Percentiles rank a stretch among this genome's conserved stretches.
phyloP scores from a whole-genome alignment of 208 protist genomes.

The Borovskyia barvae region DNA sequence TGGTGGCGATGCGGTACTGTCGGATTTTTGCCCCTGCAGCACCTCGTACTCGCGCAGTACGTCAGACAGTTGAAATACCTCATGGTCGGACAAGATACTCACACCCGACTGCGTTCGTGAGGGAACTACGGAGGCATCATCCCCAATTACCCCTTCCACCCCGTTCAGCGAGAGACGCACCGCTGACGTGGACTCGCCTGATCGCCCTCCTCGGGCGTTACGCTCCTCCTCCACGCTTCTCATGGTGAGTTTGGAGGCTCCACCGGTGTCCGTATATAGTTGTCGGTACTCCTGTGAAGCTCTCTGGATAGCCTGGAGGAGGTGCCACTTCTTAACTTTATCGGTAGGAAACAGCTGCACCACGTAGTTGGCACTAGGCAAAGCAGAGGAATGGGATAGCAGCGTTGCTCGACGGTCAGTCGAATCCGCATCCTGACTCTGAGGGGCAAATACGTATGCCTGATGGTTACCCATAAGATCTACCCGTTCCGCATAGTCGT shows the following conservation, averaged over 20 bases:
- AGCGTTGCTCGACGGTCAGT: not conserved
- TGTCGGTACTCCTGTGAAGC: constrained; percentile 26
- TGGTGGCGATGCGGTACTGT: too few species aligned
- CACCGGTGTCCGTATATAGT: constrained; percentile 2
- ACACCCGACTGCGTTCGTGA: constrained; percentile 8
- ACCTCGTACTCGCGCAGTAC: constrained; percentile 42
- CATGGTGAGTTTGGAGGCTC: too few species aligned
- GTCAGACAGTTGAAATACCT: constrained; percentile 58
- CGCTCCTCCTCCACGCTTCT: too few species aligned
- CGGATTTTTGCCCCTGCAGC: too few species aligned
- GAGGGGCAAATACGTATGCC: constrained; percentile 17
- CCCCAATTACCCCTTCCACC: not conserved
- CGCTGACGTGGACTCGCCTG: not conserved
- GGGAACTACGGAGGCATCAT: too few species aligned
- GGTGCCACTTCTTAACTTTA: constrained; percentile 59
- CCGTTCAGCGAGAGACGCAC: not conserved
- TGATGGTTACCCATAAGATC: constrained; percentile 40
- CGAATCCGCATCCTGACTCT: not conserved
- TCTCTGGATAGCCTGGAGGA: constrained; percentile 31
- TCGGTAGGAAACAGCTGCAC: constrained; percentile 30
- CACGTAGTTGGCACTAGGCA: constrained; percentile 16
- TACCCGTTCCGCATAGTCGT: constrained; percentile 52
- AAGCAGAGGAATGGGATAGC: not conserved
- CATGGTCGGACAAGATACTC: constrained; percentile 50
- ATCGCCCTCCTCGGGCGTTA: too few species aligned